These are phyloP conservation scores for Linderniella brevidens DNA, from an alignment of 257 asterid species.

Conservation along the genomic window DNA sequence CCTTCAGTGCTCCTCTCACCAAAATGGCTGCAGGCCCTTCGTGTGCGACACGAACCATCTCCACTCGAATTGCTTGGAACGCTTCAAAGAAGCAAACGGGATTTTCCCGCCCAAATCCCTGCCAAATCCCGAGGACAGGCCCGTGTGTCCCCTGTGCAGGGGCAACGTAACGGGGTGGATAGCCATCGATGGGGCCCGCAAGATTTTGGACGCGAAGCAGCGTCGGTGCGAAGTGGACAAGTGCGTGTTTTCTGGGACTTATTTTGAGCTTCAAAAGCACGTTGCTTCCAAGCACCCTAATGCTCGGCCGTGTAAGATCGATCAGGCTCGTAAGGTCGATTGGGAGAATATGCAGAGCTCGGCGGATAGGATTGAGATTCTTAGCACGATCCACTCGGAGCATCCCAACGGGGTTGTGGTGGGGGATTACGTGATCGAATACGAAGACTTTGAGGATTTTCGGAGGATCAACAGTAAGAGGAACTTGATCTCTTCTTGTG, in stretches of 20 bases:
- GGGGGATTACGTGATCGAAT: slow-evolving; percentile 83
- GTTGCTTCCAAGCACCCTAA: slow-evolving; percentile 65
- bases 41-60: slow-evolving; percentile 70
- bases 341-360: slow-evolving; percentile 90
- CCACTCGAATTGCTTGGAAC: slow-evolving; percentile 65
- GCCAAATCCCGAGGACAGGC: slow-evolving; percentile 16
- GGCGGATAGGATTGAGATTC: slow-evolving; percentile 65
- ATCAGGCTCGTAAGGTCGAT: slow-evolving; percentile 73
- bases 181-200: slow-evolving; percentile 51
- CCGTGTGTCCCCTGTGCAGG: slow-evolving; percentile 66
- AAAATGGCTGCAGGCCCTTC: slow-evolving; percentile 64
- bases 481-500: too few relatives aligned
- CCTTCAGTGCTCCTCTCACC: slow-evolving; percentile 62
- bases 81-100: slow-evolving; percentile 57
- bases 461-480: too few relatives aligned
- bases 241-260: slow-evolving; percentile 50
- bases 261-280: slow-evolving; percentile 50
- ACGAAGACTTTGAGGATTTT: slow-evolving; percentile 21
- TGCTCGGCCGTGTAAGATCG: slow-evolving; percentile 58
- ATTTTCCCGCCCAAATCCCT: slow-evolving; percentile 21
- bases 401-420: slow-evolving; percentile 72
- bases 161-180: slow-evolving; percentile 80
- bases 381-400: slow-evolving; percentile 73
- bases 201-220: slow-evolving; percentile 37
- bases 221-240: slow-evolving; percentile 66